Base-by-base conservation (phyloP, 129 eudicot species). In the Pseudognaphalium luteoalbum region DNA sequence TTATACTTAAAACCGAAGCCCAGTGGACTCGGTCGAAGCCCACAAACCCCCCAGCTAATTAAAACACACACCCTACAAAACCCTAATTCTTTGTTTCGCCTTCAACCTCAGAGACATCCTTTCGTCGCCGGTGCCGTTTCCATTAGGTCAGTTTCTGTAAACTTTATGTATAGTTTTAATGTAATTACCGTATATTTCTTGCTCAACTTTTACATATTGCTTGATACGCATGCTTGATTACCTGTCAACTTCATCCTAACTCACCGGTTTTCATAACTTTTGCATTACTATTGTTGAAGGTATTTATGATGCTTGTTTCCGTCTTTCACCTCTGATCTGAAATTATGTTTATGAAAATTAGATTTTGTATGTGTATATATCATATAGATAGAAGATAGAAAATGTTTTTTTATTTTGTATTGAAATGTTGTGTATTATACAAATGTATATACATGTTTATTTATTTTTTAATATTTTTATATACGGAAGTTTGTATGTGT, bases 61-160 rank as follows among this genome's bases (percentile, higher is more conserved):
- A 60, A 74, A 16, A 30, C 61, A 75, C 71, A 9, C 50, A 5
- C 29, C 47, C 51, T 64, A 32, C 72, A 75, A 75, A 75, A 75
- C 72, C 79, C 79, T 75, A 75, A 75, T 63, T 15, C 72, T 35
- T 28, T 62, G 50, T 61, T 42, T 74, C 70, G 19, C 62, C 79
- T 75, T 30, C 63, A 30, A 47, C 79, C 6, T 75, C 34, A 28
- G n/a, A 60, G 42, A 41, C 14, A 39, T 14, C 42, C 44, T 12
- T 64, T 29, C 33, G 79, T 63, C 71, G 33, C 79, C 51, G 59
- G 78, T 25, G 77, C 17, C 22, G 69, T 16, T 41, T 47, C 50
- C 71, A 10, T 28, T 14, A 44, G 72, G 79, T 75, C 32, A 17
- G 35, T 35, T 74, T 61, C 10, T 10, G 14, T 28, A 41, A 21